Evolutionary conservation across 2,329 filamentous ascomycete genomes (phyloP), one percentile per base, ranked within the genome.

Genomic region (Ophiostoma piceae): DNA sequence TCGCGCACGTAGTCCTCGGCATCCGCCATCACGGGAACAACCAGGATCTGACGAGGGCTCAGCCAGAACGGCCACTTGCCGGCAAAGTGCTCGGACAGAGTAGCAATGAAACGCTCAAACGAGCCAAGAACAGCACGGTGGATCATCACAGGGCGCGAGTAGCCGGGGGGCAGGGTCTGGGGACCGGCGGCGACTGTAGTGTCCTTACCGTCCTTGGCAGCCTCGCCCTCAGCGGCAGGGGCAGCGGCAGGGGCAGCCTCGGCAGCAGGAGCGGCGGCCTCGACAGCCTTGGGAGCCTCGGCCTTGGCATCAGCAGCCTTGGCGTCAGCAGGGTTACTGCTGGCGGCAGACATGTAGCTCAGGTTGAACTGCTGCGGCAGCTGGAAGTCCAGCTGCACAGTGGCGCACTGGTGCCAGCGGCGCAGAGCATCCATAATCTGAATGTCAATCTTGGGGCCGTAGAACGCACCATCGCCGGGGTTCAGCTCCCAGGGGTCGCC

Each of bases 381-480:
- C 77, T 97, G 91, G 82, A 96, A 96, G 78, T 96, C 92, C 69
- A 96, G 87, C 81, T 98, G 94, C 74, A 98, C 96, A 14, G 94
- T 98, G 75, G 94, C 92, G 77, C 92, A 96, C 80, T 96, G 73
- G 73, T 73, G 91, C 82, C 89, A 91, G 71, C 94, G 87, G 79
- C 88, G 88, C 74, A 97, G 83, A 65, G 92, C 92, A 80, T 97
- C 94, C 68, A 89, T 90, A 76, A 99, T 94, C 72, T 92, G 96
- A 77, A 99, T 95, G 76, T 99, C 95, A 75, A 98, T 97, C 87
- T 99, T 99, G 68, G 95, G 95, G 1, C 95, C 95, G 79, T 99
- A 99, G 82, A 98, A 99, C 68, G 95, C 95, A 77, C 95, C 95
- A 76, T 99, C 95, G 70, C 94, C 95, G 71, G 92, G 90, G 80